Base-by-base conservation (phyloP, 371 early-diverging fungal genomes). In the Actinomortierella wolfii region DNA sequence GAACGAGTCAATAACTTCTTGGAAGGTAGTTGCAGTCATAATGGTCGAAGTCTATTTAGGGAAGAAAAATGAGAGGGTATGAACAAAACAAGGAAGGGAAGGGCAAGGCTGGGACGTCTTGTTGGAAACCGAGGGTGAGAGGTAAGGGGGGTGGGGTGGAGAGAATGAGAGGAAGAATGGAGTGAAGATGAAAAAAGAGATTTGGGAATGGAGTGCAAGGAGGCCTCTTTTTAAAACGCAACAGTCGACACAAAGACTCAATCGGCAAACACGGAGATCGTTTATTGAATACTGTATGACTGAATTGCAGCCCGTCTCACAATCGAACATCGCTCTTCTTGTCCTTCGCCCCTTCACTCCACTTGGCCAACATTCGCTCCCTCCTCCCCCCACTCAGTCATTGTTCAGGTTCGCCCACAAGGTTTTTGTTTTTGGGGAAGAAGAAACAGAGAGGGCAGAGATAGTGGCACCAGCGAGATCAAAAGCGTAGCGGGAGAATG, bases 1-100 rank as follows among this genome's bases (percentile, higher is more conserved):
- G 70, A 79, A 54, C 73, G 67, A 26, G 61, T 54, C 41, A 18
- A 67, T 58, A 21, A 56, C 56, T 1, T 75, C 58, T 60, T 67
- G 64, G 52, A 67, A 75, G 14, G 45, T 50, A n/a, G 59, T 50
- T 14, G 46, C 29, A 43, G 66, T 65, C 63, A 62, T 56, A 34
- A 29, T 14, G 26, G 42, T 11, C 26, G 28, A n/a, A 42, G 45
- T 7, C 40, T 44, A 20, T 14, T 23, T 23, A 40, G 39, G 42
- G n/a, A 49, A 52, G 40, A 7, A 41, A 49, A 20, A 18, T 39
- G 18, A 21, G 39, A 29, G 51, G 42, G 26, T 39, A 46, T 20
- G 47, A 39, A 51, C 18, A 55, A 46, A 28, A 34, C 3, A 21
- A 28, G 21, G 48, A 14, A 39, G 54, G 20, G 34, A 40, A 21